These are phyloP conservation scores for Psophocarpus tetragonolobus DNA, from an alignment of 306 rosid species.

Conservation along the genomic window DNA sequence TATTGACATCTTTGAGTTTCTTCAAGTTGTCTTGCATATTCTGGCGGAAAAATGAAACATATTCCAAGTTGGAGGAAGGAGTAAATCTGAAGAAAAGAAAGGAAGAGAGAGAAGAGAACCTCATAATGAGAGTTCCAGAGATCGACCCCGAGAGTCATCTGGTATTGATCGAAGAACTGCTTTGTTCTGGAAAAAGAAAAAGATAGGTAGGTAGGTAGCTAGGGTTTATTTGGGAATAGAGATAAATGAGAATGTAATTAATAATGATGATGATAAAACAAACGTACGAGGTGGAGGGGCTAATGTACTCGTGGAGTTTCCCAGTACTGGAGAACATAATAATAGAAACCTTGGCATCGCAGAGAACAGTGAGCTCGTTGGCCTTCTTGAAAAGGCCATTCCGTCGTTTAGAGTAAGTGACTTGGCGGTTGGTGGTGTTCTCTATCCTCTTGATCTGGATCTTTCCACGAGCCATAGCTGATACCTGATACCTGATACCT, in stretches of 20 bases:
- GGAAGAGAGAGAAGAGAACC: conserved; percentile 42
- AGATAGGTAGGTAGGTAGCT: not conserved
- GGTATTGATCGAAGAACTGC: conserved; percentile 75
- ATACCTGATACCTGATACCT: not conserved
- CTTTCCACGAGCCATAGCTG: conserved; percentile 84
- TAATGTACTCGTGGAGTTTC: conserved; percentile 65
- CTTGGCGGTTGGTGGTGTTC: conserved; percentile 79
- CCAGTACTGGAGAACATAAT: conserved; percentile 70
- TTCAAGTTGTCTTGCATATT: conserved; percentile 71
- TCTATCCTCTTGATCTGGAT: conserved; percentile 94
- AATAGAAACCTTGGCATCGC: conserved; percentile 84
- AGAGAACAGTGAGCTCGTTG: conserved; percentile 80
- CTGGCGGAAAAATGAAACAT: conserved; percentile 31
- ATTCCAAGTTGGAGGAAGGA: not conserved
- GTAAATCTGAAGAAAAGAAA: not conserved
- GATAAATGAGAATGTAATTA: not conserved
- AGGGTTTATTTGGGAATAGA: conserved; percentile 25
- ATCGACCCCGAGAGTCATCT: conserved; percentile 55
- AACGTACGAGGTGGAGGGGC: conserved; percentile 66
- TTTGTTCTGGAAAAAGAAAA: conserved; percentile 50
- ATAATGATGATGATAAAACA: not conserved
- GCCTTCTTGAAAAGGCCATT: conserved; percentile 93
- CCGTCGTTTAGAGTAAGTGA: conserved; percentile 82
- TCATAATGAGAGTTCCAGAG: conserved; percentile 81
- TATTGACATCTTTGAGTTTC: conserved; percentile 62